phyloP scores from a whole-genome alignment of 164 flowering plant species.

The Umbellularia californica region DNA sequence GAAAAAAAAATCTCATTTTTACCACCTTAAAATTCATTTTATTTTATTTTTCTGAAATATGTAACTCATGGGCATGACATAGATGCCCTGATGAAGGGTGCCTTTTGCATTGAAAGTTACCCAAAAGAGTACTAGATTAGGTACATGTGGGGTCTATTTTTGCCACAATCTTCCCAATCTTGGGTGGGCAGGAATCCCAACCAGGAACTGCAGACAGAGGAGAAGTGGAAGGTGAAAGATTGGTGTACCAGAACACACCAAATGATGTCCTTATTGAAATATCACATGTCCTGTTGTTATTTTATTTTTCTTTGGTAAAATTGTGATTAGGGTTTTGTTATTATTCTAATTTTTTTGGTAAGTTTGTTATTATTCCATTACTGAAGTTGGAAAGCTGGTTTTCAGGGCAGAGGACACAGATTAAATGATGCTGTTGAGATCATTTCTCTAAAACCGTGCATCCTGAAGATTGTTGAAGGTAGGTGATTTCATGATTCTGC shows the following conservation, averaged over 20 bases:
- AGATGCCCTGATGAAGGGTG: no score
- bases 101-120: no score
- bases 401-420: slow-evolving; percentile 67
- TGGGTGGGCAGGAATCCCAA: background rate
- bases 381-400: background rate
- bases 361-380: background rate
- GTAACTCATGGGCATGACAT: no score
- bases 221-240: background rate
- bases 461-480: slow-evolving; percentile 87
- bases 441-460: slow-evolving; percentile 64
- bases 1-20: no score
- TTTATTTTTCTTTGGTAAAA: no score
- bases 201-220: background rate
- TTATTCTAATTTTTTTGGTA: background rate
- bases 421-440: slow-evolving; percentile 69
- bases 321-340: background rate
- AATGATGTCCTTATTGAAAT: background rate
- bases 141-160: background rate
- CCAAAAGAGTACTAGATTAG: no score
- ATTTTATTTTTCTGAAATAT: no score
- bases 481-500: slow-evolving; percentile 1
- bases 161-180: no score
- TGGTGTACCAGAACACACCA: background rate
- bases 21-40: no score
- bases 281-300: no score